Percentiles rank a stretch among this genome's conserved stretches.
phyloP scores from a whole-genome alignment of 2,329 filamentous ascomycete genomes.

The Thelonectria olida region DNA sequence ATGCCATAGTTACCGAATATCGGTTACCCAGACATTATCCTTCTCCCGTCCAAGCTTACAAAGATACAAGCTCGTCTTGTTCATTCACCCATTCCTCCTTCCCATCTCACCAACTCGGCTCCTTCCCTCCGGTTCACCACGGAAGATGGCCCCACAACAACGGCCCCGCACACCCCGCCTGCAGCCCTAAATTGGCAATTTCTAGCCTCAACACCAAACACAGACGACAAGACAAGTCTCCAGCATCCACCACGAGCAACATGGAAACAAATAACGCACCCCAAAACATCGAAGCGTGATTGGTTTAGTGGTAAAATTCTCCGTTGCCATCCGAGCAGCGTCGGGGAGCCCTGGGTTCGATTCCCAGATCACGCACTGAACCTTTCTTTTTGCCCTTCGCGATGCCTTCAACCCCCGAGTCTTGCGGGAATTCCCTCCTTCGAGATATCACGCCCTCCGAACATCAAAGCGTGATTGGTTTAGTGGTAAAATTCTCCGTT shows the following conservation, averaged over 20 bases:
- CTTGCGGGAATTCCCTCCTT: neutral
- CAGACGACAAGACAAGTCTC: neutral
- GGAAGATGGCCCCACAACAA: too few relatives aligned
- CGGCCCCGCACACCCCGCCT: too few relatives aligned
- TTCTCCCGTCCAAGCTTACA: too few relatives aligned
- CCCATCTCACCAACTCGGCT: too few relatives aligned
- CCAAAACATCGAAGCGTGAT: neutral
- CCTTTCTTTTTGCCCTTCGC: neutral
- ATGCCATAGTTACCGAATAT: too few relatives aligned
- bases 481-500: constrained; percentile 1
- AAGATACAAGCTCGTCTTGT: too few relatives aligned
- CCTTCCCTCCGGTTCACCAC: too few relatives aligned
- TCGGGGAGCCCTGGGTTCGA: neutral
- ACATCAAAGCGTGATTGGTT: neutral
- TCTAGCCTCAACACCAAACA: neutral
- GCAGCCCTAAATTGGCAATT: neutral
- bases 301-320: constrained; percentile 1
- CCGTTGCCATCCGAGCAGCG: neutral
- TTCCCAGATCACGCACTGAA: neutral
- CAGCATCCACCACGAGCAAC: neutral
- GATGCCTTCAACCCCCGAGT: neutral
- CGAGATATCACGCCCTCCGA: too few relatives aligned
- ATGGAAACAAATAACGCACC: neutral
- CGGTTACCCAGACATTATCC: too few relatives aligned
- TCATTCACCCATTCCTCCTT: too few relatives aligned